phyloP scores from a whole-genome alignment of 495 filamentous ascomycete genomes.

The Clavariopsis aquatica region DNA sequence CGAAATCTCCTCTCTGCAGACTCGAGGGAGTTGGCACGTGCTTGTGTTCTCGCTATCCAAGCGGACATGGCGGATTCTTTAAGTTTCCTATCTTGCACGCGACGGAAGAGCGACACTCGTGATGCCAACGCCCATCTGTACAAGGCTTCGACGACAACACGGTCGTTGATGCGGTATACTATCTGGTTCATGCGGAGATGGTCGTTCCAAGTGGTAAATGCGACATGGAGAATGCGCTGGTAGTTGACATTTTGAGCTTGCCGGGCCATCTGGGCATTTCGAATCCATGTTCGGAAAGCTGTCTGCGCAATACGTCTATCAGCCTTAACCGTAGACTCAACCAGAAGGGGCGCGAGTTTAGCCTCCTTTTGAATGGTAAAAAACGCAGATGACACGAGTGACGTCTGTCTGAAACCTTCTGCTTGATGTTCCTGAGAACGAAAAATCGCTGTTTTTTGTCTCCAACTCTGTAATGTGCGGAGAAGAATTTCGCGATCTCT shows the following conservation, averaged over 20 bases:
- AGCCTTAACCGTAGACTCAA: slow-evolving; percentile 50
- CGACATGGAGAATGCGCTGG: slow-evolving; percentile 56
- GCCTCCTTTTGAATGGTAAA: slow-evolving; percentile 12
- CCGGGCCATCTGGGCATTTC: slow-evolving; percentile 51
- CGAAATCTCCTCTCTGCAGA: slow-evolving; percentile 32
- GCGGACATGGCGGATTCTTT: slow-evolving; percentile 40
- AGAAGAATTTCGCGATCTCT: slow-evolving; percentile 18
- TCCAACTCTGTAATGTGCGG: slow-evolving; percentile 12
- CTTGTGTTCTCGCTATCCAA: slow-evolving; percentile 40
- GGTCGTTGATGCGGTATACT: slow-evolving; percentile 57
- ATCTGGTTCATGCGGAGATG: slow-evolving; percentile 59
- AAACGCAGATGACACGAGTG: slow-evolving; percentile 22
- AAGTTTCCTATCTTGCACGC: slow-evolving; percentile 57
- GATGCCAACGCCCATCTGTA: slow-evolving; percentile 66
- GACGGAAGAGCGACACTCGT: slow-evolving; percentile 54
- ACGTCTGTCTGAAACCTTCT: slow-evolving; percentile 23
- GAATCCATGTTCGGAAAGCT: slow-evolving; percentile 56
- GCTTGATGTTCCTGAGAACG: slow-evolving; percentile 12
- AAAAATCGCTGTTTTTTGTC: background rate
- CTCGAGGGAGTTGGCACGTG: slow-evolving; percentile 14
- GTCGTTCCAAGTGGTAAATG: slow-evolving; percentile 69
- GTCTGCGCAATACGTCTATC: slow-evolving; percentile 53
- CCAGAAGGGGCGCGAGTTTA: slow-evolving; percentile 45
- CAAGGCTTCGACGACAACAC: slow-evolving; percentile 58
- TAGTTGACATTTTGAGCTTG: slow-evolving; percentile 59